phyloP scores from a whole-genome alignment of 345 rosid genomes.

The Leavenworthia alabamica region DNA sequence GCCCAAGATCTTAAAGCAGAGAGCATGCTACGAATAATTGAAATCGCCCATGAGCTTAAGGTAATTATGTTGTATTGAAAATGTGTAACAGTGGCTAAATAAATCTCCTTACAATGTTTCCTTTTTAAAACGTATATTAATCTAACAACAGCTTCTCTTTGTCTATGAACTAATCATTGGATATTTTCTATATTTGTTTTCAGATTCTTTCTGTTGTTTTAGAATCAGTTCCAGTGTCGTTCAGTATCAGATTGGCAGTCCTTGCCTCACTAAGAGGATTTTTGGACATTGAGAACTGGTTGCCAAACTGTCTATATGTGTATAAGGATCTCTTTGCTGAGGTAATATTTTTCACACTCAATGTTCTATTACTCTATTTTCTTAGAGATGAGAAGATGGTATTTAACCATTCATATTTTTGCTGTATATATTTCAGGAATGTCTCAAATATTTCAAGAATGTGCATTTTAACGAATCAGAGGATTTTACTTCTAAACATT shows the following conservation, averaged over 20 bases:
- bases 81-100: background rate
- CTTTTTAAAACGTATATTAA: background rate
- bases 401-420: slow-evolving; percentile 4
- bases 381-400: slow-evolving; percentile 1
- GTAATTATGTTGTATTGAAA: slow-evolving; percentile 32
- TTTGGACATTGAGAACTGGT: slow-evolving; percentile 78
- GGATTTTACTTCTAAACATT: slow-evolving; percentile 52
- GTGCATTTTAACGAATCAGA: slow-evolving; percentile 58
- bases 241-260: slow-evolving; percentile 69
- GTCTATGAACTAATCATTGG: background rate
- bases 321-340: slow-evolving; percentile 71
- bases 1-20: slow-evolving; percentile 49
- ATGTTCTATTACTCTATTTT: background rate
- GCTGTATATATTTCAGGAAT: slow-evolving; percentile 51
- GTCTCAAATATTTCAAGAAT: slow-evolving; percentile 74
- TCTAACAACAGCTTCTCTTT: background rate
- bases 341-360: slow-evolving; percentile 35
- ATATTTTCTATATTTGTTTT: background rate
- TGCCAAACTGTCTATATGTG: slow-evolving; percentile 43
- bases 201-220: slow-evolving; percentile 70
- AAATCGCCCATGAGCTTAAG: slow-evolving; percentile 77
- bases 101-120: background rate
- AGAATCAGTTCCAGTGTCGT: slow-evolving; percentile 66
- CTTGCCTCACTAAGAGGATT: slow-evolving; percentile 73
- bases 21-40: slow-evolving; percentile 49